Conservation (phyloP, 108 stramenopile species). For the Cyclotella atomus region DNA sequence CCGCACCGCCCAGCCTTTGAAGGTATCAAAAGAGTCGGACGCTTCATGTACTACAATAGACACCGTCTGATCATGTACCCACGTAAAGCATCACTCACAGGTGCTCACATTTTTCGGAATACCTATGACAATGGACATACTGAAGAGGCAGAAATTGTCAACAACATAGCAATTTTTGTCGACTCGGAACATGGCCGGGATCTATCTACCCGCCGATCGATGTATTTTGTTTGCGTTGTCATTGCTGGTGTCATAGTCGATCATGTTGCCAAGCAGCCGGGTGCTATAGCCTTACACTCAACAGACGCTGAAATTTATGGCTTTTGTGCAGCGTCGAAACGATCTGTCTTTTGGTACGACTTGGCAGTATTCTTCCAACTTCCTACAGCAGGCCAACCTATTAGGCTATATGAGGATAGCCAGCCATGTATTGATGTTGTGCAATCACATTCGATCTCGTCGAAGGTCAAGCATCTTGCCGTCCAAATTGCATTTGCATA, state of each 20-base stretch:
- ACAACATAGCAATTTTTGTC: conserved; percentile 2
- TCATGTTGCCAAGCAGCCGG: no score
- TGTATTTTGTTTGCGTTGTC: no score
- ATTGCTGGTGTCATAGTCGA: no score
- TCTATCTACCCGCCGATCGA: no score
- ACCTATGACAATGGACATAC: no score
- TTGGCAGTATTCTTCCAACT: no score
- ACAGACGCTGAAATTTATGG: no score
- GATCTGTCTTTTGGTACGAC: no score
- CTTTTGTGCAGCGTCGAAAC: no score
- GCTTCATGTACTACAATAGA: neutral
- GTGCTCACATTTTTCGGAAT: neutral
- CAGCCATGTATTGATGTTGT: conserved; percentile 15
- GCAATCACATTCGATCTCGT: neutral
- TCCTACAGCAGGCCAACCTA: conserved; percentile 3
- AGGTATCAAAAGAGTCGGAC: neutral
- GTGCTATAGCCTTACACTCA: no score
- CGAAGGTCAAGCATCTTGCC: conserved; percentile 8
- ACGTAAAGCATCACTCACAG: neutral
- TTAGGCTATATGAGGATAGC: conserved; percentile 14
- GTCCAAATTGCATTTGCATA: no score
- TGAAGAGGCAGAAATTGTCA: no score
- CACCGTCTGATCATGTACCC: conserved; percentile 20
- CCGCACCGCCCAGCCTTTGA: neutral
- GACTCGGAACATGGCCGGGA: conserved; percentile 3